Base-by-base conservation (phyloP, 129 eudicot species). In the Flaveria sonorensis region DNA sequence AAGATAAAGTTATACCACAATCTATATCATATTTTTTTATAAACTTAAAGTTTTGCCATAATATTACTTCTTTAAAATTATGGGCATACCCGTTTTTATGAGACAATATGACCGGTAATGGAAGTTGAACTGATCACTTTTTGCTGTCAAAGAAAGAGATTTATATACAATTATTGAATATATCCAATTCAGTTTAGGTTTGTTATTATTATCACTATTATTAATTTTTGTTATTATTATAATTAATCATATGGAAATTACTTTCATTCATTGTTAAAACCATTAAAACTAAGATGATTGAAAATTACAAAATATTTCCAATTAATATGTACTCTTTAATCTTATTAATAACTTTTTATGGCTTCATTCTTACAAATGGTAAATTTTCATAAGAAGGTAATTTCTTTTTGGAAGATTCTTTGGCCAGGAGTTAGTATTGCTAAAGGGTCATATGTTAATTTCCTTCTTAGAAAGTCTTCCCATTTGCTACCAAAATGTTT, bases 361-460 rank as follows among this genome's bases (percentile, higher is more conserved):
- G 42, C 68, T 4, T 57, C 53, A 19, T 55, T 18, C 4, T 55
- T 55, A 55, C 61, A 59, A 78, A 62, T 6, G 1, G 19, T 28
- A 62, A 67, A 71, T 61, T 57, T 43, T 83, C 65, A 81, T 76
- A 72, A 83, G 60, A 71, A 79, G 16, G 76, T 72, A 62, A 18
- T 78, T 52, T 74, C 86, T 79, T 81, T 91, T 60, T 60, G 81
- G 85, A 95, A 91, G 71, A 95, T 95, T 81, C 89, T 86, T n/a
- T 95, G 99, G 40, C 99, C 99, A 15, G 97, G 97, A 80, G 99
- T 93, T 72, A 92, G 79, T 72, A 95, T 95, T 50, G 94, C 86
- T 60, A 87, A 64, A 30, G 97, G 99, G 78, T n/a, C 99, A 74
- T 95, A 95, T 32, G 73, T 86, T 52, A 81, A 62, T 86, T 94